A percentile compares a stretch with the other conserved stretches of the same genome.
These are phyloP conservation scores for Ceriops tagal DNA, from an alignment of 345 rosid species.

Conservation along the genomic window DNA sequence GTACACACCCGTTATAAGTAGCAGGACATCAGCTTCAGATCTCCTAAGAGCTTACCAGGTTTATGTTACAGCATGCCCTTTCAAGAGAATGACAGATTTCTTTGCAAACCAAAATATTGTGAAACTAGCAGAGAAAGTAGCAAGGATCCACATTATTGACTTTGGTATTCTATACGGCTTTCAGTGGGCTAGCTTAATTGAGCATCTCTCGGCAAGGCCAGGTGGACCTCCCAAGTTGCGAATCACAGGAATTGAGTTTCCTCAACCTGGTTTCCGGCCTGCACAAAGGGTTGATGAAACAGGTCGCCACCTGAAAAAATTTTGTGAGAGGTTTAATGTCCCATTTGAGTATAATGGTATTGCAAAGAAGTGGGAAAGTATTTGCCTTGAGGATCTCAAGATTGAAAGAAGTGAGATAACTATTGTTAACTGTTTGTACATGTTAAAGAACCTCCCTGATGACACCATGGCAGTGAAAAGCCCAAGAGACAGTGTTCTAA, in stretches of 20 bases:
- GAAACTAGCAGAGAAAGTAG: conserved; percentile 42
- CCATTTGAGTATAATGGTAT: conserved; percentile 54
- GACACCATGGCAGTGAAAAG: conserved; percentile 49
- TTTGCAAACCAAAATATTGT: conserved; percentile 47
- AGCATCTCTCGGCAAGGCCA: conserved; percentile 38
- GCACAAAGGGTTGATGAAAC: conserved; percentile 56
- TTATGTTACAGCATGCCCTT: conserved; percentile 49
- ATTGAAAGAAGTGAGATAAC: conserved; percentile 46
- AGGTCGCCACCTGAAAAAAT: conserved; percentile 40
- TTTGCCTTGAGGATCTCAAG: conserved; percentile 47
- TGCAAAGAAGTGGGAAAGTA: conserved; percentile 63
- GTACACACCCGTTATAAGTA: conserved; percentile 30
- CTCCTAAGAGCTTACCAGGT: conserved; percentile 52
- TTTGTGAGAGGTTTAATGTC: conserved; percentile 46
- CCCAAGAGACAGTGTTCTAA: conserved; percentile 44
- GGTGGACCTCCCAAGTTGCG: conserved; percentile 54
- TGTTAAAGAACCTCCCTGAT: conserved; percentile 50
- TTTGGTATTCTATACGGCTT: conserved; percentile 60
- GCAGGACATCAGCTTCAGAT: conserved; percentile 45
- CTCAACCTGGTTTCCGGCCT: conserved; percentile 62
- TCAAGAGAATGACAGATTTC: conserved; percentile 41
- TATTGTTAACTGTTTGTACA: conserved; percentile 41
- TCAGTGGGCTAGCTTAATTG: conserved; percentile 62
- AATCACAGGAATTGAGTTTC: conserved; percentile 57
- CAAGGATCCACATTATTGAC: conserved; percentile 55